Evolutionary conservation across 345 rosid genomes (phyloP).

Genomic region (Moricandia arvensis): DNA sequence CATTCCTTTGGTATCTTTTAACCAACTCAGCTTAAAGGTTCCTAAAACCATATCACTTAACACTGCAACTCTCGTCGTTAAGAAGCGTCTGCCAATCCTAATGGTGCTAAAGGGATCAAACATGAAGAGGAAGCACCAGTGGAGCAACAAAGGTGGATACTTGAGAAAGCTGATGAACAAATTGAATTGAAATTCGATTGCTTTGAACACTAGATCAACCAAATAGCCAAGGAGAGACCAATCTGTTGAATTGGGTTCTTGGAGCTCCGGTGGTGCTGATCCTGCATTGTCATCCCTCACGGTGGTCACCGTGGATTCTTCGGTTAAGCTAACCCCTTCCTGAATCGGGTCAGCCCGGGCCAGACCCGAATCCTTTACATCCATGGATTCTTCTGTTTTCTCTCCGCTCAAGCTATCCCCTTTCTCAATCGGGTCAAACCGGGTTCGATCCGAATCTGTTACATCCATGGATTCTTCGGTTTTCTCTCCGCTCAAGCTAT

Average conservation of each 20-base stretch:
- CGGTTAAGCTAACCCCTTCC: neutral
- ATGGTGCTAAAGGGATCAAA: slow-evolving; percentile 58
- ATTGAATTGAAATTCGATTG: slow-evolving; percentile 61
- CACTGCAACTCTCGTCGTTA: slow-evolving; percentile 25
- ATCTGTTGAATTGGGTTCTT: slow-evolving; percentile 34
- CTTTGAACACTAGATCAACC: slow-evolving; percentile 58
- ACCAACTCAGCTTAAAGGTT: slow-evolving; percentile 35
- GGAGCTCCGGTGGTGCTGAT: slow-evolving; percentile 5
- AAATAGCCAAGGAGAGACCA: slow-evolving; percentile 41
- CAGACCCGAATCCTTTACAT: neutral
- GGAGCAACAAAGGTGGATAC: slow-evolving; percentile 48
- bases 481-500: slow-evolving; percentile 5
- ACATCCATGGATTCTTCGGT: neutral
- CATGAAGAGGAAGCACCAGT: slow-evolving; percentile 42
- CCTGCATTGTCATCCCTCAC: neutral
- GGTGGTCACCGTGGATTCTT: slow-evolving; percentile 33
- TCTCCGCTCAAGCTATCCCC: neutral
- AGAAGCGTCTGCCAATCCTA: slow-evolving; percentile 39
- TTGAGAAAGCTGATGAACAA: slow-evolving; percentile 47
- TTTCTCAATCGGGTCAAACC: neutral
- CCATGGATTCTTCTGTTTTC: neutral
- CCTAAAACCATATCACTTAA: slow-evolving; percentile 38
- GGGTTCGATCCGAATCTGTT: neutral
- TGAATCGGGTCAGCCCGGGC: neutral
- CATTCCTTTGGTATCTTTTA: slow-evolving; percentile 45